A percentile compares a stretch with the other conserved stretches of the same genome.
Evolutionary conservation across 345 rosid genomes (phyloP).

Genomic region (Rubroshorea leprosula): DNA sequence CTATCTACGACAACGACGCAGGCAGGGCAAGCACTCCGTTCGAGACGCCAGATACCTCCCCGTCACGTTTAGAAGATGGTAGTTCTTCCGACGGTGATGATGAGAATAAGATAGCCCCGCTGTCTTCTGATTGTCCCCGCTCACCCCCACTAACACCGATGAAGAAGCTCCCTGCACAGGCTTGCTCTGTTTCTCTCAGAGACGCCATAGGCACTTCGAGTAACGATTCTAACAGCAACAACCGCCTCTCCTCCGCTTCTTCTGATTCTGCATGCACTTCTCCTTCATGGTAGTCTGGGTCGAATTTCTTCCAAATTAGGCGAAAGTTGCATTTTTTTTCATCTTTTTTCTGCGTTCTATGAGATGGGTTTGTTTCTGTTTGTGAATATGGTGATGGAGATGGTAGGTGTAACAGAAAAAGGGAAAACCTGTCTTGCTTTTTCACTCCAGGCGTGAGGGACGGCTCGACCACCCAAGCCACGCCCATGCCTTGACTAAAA

Average conservation of each 20-base stretch:
- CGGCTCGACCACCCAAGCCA: background rate
- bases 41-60: conserved; percentile 80
- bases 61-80: conserved; percentile 48
- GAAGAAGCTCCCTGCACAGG: conserved; percentile 67
- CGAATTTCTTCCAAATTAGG: background rate
- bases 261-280: conserved; percentile 63
- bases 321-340: background rate
- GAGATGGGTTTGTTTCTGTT: background rate
- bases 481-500: too few species aligned
- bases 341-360: background rate
- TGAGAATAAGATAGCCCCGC: too few species aligned
- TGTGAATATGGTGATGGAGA: conserved; percentile 17
- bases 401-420: background rate
- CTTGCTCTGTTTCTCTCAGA: conserved; percentile 59
- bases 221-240: conserved; percentile 43
- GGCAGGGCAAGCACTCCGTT: conserved; percentile 49
- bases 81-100: conserved; percentile 16
- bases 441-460: conserved; percentile 17
- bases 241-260: conserved; percentile 48
- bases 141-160: conserved; percentile 50
- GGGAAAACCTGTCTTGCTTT: background rate
- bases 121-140: background rate
- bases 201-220: conserved; percentile 40
- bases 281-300: conserved; percentile 59
- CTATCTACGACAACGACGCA: conserved; percentile 53